Conservation (phyloP, 306 rosid species). For the Mimosa pudica region DNA sequence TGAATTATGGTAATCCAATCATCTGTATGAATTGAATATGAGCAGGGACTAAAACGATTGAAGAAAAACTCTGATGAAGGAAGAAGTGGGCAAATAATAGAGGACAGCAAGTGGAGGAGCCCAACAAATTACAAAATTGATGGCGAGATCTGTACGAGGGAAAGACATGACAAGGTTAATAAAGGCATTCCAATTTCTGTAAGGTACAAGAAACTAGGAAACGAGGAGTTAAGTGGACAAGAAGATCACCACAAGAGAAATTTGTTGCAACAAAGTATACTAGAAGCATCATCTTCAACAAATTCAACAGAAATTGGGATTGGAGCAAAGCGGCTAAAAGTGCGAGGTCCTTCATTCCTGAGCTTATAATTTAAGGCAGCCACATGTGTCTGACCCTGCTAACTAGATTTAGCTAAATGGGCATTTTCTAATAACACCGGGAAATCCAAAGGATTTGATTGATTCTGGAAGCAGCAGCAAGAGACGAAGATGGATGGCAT, state of each 20-base stretch:
- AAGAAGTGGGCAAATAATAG: conserved; percentile 48
- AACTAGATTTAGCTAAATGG: conserved; percentile 70
- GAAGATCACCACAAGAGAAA: conserved; percentile 65
- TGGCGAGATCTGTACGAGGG: conserved; percentile 43
- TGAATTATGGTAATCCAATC: background rate
- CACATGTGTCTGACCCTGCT: conserved; percentile 67
- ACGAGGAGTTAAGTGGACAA: conserved; percentile 57
- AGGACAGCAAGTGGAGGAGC: conserved; percentile 43
- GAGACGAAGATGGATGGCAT: conserved; percentile 12
- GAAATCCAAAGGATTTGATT: conserved; percentile 60
- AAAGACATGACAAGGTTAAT: conserved; percentile 56
- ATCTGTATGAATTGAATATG: conserved; percentile 22
- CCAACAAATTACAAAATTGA: conserved; percentile 44
- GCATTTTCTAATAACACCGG: conserved; percentile 68
- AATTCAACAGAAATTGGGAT: conserved; percentile 54
- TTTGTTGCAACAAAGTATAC: conserved; percentile 47
- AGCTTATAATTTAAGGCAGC: conserved; percentile 49
- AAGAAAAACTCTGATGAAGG: conserved; percentile 68
- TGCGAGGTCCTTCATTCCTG: conserved; percentile 68
- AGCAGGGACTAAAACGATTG: conserved; percentile 78
- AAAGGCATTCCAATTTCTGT: conserved; percentile 61
- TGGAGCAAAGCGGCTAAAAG: conserved; percentile 78
- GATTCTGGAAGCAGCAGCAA: conserved; percentile 71
- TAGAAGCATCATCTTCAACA: conserved; percentile 42
- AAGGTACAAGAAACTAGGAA: conserved; percentile 62